Evolutionary conservation across 768 basidiomycete genomes (phyloP).

Genomic region (Clitopilus hobsonii): DNA sequence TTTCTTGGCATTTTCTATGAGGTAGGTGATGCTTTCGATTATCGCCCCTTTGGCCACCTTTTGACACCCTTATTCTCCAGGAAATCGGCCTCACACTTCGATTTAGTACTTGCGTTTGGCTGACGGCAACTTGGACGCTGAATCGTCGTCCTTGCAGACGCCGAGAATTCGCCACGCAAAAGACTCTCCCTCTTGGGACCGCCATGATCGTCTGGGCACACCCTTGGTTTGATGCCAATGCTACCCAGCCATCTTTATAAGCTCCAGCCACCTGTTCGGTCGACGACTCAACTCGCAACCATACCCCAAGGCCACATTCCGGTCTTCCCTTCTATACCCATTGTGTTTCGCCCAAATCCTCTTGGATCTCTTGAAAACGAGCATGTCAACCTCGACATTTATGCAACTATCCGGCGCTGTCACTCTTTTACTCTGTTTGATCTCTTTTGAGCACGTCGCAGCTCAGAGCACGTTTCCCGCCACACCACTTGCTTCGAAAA

Average conservation of each 20-base stretch:
- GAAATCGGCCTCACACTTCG: too few relatives aligned
- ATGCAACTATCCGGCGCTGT: neutral
- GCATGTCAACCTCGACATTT: neutral
- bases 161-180: neutral
- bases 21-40: too few relatives aligned
- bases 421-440: neutral
- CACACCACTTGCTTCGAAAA: conserved; percentile 35
- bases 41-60: too few relatives aligned
- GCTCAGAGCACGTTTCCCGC: conserved; percentile 30
- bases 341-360: neutral
- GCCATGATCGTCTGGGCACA: neutral
- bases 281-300: neutral
- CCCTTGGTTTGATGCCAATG: neutral
- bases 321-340: neutral
- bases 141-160: too few relatives aligned
- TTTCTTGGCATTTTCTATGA: too few relatives aligned
- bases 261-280: neutral
- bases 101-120: too few relatives aligned
- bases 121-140: neutral
- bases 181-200: neutral
- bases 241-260: neutral
- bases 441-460: neutral
- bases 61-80: too few relatives aligned
- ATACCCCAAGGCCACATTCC: neutral
- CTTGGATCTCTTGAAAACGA: too few relatives aligned